These are phyloP conservation scores for Eutypa lata DNA, from an alignment of 2,329 filamentous ascomycete species.

Conservation along the genomic window DNA sequence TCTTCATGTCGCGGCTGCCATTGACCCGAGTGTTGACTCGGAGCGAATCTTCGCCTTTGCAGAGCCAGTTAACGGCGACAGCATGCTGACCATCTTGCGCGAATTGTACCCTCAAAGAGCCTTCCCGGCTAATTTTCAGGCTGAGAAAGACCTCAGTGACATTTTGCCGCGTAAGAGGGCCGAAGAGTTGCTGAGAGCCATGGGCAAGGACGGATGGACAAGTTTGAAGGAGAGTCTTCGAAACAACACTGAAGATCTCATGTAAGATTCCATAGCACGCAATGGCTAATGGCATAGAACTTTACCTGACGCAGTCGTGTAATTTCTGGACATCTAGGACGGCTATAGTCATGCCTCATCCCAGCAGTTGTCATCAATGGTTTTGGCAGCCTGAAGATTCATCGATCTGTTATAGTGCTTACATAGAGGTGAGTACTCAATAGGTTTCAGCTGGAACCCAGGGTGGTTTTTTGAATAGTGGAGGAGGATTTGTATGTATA, in stretches of 20 bases:
- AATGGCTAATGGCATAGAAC: too few species aligned
- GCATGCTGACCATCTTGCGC: slow-evolving; percentile 29
- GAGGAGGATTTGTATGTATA: too few species aligned
- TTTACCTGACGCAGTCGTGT: too few species aligned
- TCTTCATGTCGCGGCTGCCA: slow-evolving; percentile 49
- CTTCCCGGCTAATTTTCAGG: slow-evolving; percentile 11
- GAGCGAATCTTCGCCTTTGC: slow-evolving; percentile 55
- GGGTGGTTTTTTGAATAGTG: too few species aligned
- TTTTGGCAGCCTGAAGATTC: too few species aligned
- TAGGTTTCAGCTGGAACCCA: too few species aligned
- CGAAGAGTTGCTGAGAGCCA: slow-evolving; percentile 13
- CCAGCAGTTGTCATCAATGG: too few species aligned
- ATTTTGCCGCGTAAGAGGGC: slow-evolving; percentile 16
- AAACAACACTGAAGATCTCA: slow-evolving; percentile 7
- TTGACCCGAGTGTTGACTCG: slow-evolving; percentile 40
- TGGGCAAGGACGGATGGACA: slow-evolving; percentile 18
- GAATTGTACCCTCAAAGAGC: slow-evolving; percentile 12
- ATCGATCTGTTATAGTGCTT: too few species aligned
- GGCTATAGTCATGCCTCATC: too few species aligned
- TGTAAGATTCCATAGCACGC: too few species aligned
- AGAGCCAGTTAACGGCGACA: slow-evolving; percentile 42
- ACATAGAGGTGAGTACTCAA: too few species aligned
- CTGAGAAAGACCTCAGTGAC: slow-evolving; percentile 8
- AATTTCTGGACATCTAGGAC: too few species aligned
- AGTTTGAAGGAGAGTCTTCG: slow-evolving; percentile 14